phyloP scores from a whole-genome alignment of 495 filamentous ascomycete genomes.

The Gamarada debralockiae region DNA sequence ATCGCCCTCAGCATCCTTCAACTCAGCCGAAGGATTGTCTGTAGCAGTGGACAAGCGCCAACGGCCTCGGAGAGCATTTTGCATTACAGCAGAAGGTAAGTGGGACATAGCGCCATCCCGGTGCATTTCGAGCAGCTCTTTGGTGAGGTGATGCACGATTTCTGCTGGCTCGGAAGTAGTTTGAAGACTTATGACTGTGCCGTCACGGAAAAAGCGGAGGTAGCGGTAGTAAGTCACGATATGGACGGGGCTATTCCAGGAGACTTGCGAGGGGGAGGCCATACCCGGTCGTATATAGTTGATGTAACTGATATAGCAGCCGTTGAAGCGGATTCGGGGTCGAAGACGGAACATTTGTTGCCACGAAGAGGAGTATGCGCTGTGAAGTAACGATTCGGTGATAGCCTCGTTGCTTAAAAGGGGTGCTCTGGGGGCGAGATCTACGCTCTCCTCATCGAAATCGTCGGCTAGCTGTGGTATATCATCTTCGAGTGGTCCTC shows the following conservation, averaged over 20 bases:
- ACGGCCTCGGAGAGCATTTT: slow-evolving; percentile 45
- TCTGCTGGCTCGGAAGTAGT: slow-evolving; percentile 78
- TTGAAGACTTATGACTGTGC: slow-evolving; percentile 71
- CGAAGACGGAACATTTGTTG: slow-evolving; percentile 70
- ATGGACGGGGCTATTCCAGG: slow-evolving; percentile 82
- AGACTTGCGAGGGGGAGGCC: slow-evolving; percentile 48
- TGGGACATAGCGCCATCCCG: slow-evolving; percentile 21
- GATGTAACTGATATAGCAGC: slow-evolving; percentile 92
- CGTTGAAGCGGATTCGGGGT: slow-evolving; percentile 88
- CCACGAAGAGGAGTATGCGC: slow-evolving; percentile 46
- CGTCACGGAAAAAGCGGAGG: slow-evolving; percentile 90
- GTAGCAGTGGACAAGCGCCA: slow-evolving; percentile 26
- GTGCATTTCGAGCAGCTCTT: slow-evolving; percentile 32
- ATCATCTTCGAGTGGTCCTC: slow-evolving; percentile 40
- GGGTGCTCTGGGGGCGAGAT: slow-evolving; percentile 22
- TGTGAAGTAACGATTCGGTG: slow-evolving; percentile 36
- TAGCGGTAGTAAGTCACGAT: slow-evolving; percentile 99
- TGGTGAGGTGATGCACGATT: slow-evolving; percentile 45
- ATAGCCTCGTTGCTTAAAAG: slow-evolving; percentile 11
- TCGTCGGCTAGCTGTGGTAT: slow-evolving; percentile 17
- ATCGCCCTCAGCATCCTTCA: slow-evolving; percentile 52
- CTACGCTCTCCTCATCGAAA: slow-evolving; percentile 16
- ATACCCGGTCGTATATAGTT: slow-evolving; percentile 86
- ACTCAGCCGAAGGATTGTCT: slow-evolving; percentile 25
- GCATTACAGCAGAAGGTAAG: slow-evolving; percentile 43